Conservation (phyloP, 176 grass and related monocot species). For the Tillandsia fasciculata region DNA sequence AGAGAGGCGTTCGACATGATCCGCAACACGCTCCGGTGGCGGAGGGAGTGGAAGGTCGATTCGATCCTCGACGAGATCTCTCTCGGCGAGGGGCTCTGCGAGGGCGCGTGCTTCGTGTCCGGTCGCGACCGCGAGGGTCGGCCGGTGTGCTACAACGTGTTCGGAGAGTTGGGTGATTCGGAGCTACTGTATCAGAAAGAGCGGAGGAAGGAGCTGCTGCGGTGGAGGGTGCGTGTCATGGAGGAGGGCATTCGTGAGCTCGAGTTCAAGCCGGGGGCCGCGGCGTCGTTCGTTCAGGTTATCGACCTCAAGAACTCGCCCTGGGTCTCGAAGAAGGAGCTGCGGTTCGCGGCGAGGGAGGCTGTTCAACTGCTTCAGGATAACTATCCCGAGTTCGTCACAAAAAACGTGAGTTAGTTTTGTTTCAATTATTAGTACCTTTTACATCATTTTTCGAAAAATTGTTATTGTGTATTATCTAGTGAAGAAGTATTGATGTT, state of each 20-base stretch:
- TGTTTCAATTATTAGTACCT: background rate
- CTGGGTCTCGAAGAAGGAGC: constrained; percentile 15
- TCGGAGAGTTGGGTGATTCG: constrained; percentile 16
- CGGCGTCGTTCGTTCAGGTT: constrained; percentile 18
- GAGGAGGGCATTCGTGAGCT: constrained; percentile 20
- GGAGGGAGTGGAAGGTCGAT: constrained; percentile 17
- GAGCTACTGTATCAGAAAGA: constrained; percentile 11
- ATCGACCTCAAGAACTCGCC: constrained; percentile 25
- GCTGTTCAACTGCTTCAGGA: constrained; percentile 15
- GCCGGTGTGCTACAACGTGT: constrained; percentile 29
- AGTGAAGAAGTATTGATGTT: background rate
- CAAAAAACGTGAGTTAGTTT: constrained; percentile 10
- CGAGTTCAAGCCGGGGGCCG: constrained; percentile 14
- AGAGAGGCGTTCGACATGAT: constrained; percentile 18
- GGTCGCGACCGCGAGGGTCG: constrained; percentile 16
- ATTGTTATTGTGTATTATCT: background rate
- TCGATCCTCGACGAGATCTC: constrained; percentile 9
- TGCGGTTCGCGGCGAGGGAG: constrained; percentile 6
- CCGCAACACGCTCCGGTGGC: constrained; percentile 14
- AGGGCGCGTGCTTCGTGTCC: constrained; percentile 17
- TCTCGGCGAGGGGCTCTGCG: background rate
- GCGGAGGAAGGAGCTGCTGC: constrained; percentile 15
- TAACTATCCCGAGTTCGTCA: constrained; percentile 21
- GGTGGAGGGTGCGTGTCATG: constrained; percentile 19
- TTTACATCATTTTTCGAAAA: too few species aligned